phyloP scores from a whole-genome alignment of 345 rosid species.

The Citrus reticulata region DNA sequence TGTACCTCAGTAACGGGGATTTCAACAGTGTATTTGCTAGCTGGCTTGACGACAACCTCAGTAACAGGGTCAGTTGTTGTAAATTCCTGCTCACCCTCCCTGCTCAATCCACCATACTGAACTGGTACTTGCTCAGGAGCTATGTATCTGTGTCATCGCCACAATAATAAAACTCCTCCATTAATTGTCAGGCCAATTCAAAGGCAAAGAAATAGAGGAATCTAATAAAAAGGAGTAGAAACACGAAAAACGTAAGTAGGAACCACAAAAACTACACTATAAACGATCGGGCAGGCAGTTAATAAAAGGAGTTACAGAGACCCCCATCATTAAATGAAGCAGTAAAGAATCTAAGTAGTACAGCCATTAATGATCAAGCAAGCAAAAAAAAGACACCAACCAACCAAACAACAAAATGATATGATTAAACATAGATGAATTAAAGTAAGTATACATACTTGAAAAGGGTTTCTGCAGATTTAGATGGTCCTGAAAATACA shows the following conservation, averaged over 20 bases:
- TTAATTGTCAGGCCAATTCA: no score
- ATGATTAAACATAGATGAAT: neutral
- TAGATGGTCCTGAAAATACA: conserved; percentile 54
- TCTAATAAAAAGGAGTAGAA: neutral
- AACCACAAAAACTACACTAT: no score
- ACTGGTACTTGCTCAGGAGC: conserved; percentile 66
- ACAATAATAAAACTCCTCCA: neutral
- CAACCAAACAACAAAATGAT: neutral
- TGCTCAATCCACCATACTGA: conserved; percentile 60
- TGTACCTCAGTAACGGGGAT: conserved; percentile 68
- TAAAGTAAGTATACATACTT: conserved; percentile 34
- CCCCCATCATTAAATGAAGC: neutral
- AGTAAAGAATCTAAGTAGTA: neutral
- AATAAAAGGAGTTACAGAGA: neutral
- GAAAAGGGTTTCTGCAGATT: conserved; percentile 69
- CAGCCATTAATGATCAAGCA: neutral
- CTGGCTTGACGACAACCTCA: conserved; percentile 57
- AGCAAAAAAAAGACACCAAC: neutral
- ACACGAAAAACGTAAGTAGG: neutral
- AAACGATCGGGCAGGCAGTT: neutral
- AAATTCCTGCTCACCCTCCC: conserved; percentile 56
- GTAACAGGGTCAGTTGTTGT: conserved; percentile 46
- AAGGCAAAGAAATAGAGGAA: neutral
- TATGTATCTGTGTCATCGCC: conserved; percentile 43
- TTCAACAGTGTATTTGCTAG: conserved; percentile 59